A percentile compares a stretch with the other conserved stretches of the same genome.
Conservation (phyloP, 2,329 filamentous ascomycete genomes). For the Chaetomium globosum region DNA sequence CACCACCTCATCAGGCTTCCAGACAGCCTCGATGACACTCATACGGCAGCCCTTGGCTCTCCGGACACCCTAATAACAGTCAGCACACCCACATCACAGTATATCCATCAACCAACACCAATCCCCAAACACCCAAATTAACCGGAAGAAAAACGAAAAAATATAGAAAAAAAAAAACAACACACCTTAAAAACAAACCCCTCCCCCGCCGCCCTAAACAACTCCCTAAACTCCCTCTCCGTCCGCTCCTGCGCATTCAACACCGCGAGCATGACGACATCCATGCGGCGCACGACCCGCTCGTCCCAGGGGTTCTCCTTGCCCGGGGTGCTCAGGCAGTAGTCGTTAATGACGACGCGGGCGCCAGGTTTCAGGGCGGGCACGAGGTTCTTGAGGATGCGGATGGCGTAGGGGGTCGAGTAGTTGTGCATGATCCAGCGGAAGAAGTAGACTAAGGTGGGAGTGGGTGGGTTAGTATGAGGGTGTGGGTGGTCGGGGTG, state of each 20-base stretch:
- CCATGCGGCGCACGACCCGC: slow-evolving; percentile 47
- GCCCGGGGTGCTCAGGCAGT: slow-evolving; percentile 44
- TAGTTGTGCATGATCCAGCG: slow-evolving; percentile 66
- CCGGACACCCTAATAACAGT: slow-evolving; percentile 36
- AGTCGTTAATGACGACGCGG: slow-evolving; percentile 49
- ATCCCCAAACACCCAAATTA: neutral
- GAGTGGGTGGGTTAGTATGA: neutral
- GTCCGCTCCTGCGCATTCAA: slow-evolving; percentile 51
- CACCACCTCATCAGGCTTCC: slow-evolving; percentile 34
- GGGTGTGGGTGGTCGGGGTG: too few relatives aligned
- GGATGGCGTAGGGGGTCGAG: slow-evolving; percentile 55
- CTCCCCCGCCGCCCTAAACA: slow-evolving; percentile 47
- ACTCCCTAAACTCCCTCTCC: slow-evolving; percentile 46
- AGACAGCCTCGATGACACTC: slow-evolving; percentile 46
- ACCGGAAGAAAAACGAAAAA: neutral
- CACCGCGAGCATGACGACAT: slow-evolving; percentile 49
- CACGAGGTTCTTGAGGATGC: slow-evolving; percentile 54
- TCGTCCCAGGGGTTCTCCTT: slow-evolving; percentile 44
- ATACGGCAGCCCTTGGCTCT: slow-evolving; percentile 40
- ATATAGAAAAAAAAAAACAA: neutral
- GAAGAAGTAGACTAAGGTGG: slow-evolving; percentile 55
- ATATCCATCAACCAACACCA: neutral
- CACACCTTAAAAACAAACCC: slow-evolving; percentile 45
- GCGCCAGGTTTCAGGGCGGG: slow-evolving; percentile 60
- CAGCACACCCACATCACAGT: slow-evolving; percentile 1